Percentiles rank a stretch among this genome's conserved stretches.
Conservation (phyloP, 1,284 basidiomycete genomes). For the Ganoderma lucidum region DNA sequence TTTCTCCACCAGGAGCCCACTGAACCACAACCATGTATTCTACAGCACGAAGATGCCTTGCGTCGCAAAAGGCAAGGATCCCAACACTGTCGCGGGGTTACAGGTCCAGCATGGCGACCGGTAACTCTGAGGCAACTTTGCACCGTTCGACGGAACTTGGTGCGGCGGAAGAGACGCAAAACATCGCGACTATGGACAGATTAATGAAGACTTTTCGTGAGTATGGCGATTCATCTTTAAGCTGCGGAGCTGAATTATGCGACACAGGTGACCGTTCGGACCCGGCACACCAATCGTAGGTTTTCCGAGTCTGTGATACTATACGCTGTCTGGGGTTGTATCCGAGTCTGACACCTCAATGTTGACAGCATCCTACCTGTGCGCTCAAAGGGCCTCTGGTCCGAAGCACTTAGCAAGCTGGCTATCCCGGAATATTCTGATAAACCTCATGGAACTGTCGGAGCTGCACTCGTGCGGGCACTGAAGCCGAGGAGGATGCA, state of each 20-base stretch:
- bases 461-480: slow-evolving; percentile 21
- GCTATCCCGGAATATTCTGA: slow-evolving; percentile 41
- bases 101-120: slow-evolving; percentile 20
- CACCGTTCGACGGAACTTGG: slow-evolving; percentile 37
- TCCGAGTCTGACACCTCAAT: not conserved
- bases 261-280: slow-evolving; percentile 58
- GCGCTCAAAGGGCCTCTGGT: slow-evolving; percentile 54
- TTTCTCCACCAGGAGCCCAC: not conserved
- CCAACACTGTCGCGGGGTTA: not conserved
- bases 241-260: slow-evolving; percentile 5
- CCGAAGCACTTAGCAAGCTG: slow-evolving; percentile 53
- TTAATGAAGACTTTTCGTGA: slow-evolving; percentile 64
- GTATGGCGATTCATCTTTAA: slow-evolving; percentile 31
- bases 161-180: slow-evolving; percentile 60
- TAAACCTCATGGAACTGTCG: not conserved
- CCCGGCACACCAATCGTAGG: slow-evolving; percentile 62
- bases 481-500: slow-evolving; percentile 65
- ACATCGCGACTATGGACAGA: slow-evolving; percentile 65
- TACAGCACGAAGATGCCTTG: not conserved
- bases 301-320: not conserved
- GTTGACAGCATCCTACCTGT: slow-evolving; percentile 31
- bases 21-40: slow-evolving; percentile 6
- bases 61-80: too few species aligned
- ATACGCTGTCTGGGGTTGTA: not conserved
- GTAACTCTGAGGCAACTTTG: slow-evolving; percentile 27